Percentiles rank a stretch among this genome's conserved stretches.
Evolutionary conservation across 2,329 filamentous ascomycete species (phyloP).

Genomic region (Cryphonectria radicalis): DNA sequence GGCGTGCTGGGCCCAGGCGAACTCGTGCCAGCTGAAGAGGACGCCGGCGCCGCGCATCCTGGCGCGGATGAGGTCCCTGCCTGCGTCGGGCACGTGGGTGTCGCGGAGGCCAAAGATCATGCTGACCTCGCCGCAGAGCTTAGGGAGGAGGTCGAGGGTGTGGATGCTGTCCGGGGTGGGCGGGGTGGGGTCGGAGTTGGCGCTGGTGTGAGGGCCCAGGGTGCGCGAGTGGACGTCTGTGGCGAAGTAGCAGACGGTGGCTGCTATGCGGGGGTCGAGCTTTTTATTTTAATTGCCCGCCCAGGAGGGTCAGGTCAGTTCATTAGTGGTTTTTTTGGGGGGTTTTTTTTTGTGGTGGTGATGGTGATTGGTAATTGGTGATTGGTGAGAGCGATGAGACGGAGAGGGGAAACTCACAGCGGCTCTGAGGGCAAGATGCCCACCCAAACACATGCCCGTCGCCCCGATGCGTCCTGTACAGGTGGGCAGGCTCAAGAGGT

Average conservation of each 20-base stretch:
- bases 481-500: constrained; percentile 72
- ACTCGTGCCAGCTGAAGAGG: constrained; percentile 82
- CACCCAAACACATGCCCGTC: constrained; percentile 92
- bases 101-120: constrained; percentile 94
- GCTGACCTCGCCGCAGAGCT: constrained; percentile 63
- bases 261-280: constrained; percentile 76
- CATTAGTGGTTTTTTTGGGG: too few species aligned
- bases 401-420: constrained; percentile 45
- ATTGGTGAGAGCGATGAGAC: neutral
- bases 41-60: constrained; percentile 78
- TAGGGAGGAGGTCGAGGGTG: constrained; percentile 31
- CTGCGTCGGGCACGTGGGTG: constrained; percentile 83
- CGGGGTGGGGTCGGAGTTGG: constrained; percentile 48
- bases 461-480: constrained; percentile 80
- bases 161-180: constrained; percentile 36
- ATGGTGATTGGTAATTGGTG: neutral
- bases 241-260: constrained; percentile 86
- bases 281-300: too few species aligned
- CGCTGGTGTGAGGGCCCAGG: constrained; percentile 64
- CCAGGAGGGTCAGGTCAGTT: constrained; percentile 15
- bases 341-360: too few species aligned
- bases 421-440: constrained; percentile 74
- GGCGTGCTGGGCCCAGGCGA: constrained; percentile 92
- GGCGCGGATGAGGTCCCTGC: constrained; percentile 80
- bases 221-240: constrained; percentile 85